Base-by-base conservation (phyloP, 345 rosid genomes). In the Citrus reticulata region DNA sequence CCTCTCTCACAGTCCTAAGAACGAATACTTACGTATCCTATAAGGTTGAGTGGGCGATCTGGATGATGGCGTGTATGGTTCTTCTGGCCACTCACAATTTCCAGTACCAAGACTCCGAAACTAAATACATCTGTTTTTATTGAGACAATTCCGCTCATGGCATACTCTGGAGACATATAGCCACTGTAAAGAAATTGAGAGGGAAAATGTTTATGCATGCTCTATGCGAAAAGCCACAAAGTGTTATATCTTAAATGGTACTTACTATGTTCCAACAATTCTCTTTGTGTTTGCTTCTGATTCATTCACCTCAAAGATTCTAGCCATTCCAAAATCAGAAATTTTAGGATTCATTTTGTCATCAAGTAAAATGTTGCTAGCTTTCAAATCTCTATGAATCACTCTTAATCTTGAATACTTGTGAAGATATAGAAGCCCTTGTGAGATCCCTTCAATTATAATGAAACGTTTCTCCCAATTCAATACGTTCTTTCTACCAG, bases 351-450 rank as follows among this genome's bases (percentile, higher is more conserved):
- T 79, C 81, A 79, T 72, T 39, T 72, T 20, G 0, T 63, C 57
- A 54, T 79, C 81, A 51, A 72, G 71, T 25, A 79, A 64, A 25
- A 79, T 72, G 64, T 79, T 71, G 54, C 69, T 51, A 9, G 71
- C 71, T 63, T 78, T 78, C 17, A 78, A 34, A 25, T 78, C 64
- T 29, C 79, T 77, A 7, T 77, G 73, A 57, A 77, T 57, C 11
- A 76, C 46, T 29, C 59, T 49, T 30, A 77, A 35, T 68, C 73
- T 67, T 7, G 66, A 67, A 57, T 66, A 42, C n/a, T 70, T 61
- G n/a, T 78, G 80, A 22, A 78, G 70, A 42, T 78, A 78, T 46
- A 70, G 69, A 39, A 78, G 76, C 25, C 75, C 75, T 69, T 77
- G 80, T 37, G 80, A 67, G 10, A 77, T 68, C 27, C 73, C 79